phyloP scores from a whole-genome alignment of 768 basidiomycete species.

The Boletus insuetus region DNA sequence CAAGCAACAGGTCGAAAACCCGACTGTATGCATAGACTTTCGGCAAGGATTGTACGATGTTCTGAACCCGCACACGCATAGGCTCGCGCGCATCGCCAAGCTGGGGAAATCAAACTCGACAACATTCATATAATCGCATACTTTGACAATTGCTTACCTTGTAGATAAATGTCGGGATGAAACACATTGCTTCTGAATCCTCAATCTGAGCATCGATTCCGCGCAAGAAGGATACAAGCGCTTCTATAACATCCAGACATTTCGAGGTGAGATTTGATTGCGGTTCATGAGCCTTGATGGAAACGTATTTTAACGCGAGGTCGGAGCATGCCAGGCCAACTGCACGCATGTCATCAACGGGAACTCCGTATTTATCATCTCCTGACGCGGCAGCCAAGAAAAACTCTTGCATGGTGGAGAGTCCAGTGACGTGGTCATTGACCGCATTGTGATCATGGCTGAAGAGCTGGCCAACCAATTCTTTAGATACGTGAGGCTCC shows the following conservation, averaged over 20 bases:
- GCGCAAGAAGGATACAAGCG: constrained; percentile 73
- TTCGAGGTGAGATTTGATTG: constrained; percentile 87
- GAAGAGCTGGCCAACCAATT: constrained; percentile 76
- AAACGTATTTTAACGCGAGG: constrained; percentile 89
- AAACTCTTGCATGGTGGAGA: constrained; percentile 73
- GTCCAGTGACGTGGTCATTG: constrained; percentile 83
- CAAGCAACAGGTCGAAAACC: constrained; percentile 82
- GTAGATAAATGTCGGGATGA: constrained; percentile 84
- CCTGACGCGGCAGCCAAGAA: constrained; percentile 57
- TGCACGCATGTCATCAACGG: constrained; percentile 50
- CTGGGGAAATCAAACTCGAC: constrained; percentile 39
- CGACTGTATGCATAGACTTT: constrained; percentile 93
- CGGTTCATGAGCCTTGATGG: constrained; percentile 85
- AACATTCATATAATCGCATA: not conserved
- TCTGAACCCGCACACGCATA: constrained; percentile 74
- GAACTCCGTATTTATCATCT: constrained; percentile 49
- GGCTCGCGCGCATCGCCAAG: constrained; percentile 91
- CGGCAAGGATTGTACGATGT: constrained; percentile 80
- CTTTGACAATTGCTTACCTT: constrained; percentile 54
- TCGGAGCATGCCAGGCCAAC: constrained; percentile 86
- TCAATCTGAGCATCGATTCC: constrained; percentile 71
- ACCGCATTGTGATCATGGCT: constrained; percentile 95
- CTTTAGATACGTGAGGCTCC: constrained; percentile 78
- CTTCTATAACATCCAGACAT: constrained; percentile 84
- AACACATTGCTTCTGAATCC: constrained; percentile 83